Evolutionary conservation across 257 asterid species (phyloP), one percentile per base, ranked within the genome.

Genomic region (Solanum corneliomulleri): DNA sequence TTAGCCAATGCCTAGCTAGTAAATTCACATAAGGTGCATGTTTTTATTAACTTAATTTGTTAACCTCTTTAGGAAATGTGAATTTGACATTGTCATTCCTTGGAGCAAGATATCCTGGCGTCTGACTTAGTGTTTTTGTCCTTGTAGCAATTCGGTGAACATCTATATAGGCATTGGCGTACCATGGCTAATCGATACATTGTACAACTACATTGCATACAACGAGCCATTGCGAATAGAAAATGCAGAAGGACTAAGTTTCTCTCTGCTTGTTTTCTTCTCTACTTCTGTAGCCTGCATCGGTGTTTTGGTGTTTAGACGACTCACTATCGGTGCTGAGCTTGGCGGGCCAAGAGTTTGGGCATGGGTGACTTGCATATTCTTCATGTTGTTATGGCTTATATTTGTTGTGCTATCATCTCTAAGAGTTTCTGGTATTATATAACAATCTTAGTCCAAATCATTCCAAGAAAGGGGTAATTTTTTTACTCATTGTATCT

Each of bases 101-200:
- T 77, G 13, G 2, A 77, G 25, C 62, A 13, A 45, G 15, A 44
- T 78, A 8, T 78, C 5, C 25, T 15, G 39, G 41, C 4, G 4
- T 15, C 21, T 15, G 25, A 81, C 44, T 74, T 52, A 87, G 23
- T 68, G 27, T 31, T 41, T 56, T 31, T 25, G 39, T 84, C 87
- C 29, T 60, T 89, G 94, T 88, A 95, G 99, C 94, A 95, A 96
- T 84, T 96, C 99, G 81, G 98, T 96, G 92, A 96, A 95, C 89
- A 96, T 96, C 72, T 95, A 94, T 27, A 89, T 96, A 27, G 99
- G 98, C 84, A 96, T 96, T 21, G 99, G 99, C 10, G 87, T 95
- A 52, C 99, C 99, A 5, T 96, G 99, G 99, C 94, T 96, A 71
- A 95, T 95, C 31, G 88, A 96, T 91, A 94, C 99, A 25, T 2